Conservation (phyloP, 306 rosid species). For the Begonia peltatifolia region DNA sequence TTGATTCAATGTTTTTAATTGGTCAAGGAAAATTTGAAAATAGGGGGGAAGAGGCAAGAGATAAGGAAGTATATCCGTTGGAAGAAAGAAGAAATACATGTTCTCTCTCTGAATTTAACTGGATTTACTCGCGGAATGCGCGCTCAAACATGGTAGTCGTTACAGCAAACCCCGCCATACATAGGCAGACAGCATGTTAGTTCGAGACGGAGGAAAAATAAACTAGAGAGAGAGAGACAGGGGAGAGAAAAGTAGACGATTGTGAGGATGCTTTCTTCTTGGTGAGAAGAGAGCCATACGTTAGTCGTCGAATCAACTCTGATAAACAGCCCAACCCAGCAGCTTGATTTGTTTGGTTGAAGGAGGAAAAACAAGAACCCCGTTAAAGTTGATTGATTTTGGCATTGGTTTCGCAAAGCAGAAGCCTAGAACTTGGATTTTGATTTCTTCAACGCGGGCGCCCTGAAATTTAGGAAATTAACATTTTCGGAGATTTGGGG, state of each 20-base stretch:
- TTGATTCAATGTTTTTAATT: too few species aligned
- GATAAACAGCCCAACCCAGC: too few species aligned
- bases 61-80: too few species aligned
- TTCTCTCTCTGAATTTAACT: neutral
- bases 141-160: neutral
- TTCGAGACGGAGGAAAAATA: neutral
- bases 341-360: too few species aligned
- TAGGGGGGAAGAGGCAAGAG: too few species aligned
- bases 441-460: conserved; percentile 4
- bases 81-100: too few species aligned
- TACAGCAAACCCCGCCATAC: neutral
- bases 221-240: neutral
- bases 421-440: neutral
- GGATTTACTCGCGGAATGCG: neutral
- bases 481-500: conserved; percentile 7
- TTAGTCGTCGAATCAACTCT: too few species aligned
- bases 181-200: neutral
- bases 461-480: neutral
- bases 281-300: neutral
- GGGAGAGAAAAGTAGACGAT: neutral
- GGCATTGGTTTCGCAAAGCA: too few species aligned
- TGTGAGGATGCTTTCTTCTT: neutral
- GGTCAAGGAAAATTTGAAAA: too few species aligned
- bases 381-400: too few species aligned
- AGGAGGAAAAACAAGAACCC: too few species aligned